Conservation (phyloP, 1,284 basidiomycete genomes). For the Bjerkandera adusta region DNA sequence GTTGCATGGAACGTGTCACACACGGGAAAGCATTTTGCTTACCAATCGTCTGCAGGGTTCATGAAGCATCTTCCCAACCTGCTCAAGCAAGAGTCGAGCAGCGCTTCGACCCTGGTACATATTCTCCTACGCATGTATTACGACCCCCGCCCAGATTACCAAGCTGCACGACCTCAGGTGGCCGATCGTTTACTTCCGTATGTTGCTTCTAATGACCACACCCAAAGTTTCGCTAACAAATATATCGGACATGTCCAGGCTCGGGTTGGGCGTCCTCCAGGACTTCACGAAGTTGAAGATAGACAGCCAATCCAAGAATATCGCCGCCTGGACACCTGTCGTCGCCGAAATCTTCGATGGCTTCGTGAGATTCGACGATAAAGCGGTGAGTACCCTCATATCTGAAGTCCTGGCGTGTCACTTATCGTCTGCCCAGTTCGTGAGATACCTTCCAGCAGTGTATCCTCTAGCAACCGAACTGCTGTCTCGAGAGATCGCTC, state of each 20-base stretch:
- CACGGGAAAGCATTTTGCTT: background rate
- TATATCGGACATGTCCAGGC: slow-evolving; percentile 40
- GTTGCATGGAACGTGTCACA: slow-evolving; percentile 32
- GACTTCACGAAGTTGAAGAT: slow-evolving; percentile 90
- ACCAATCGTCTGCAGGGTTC: slow-evolving; percentile 63
- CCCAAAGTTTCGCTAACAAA: background rate
- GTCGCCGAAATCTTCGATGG: slow-evolving; percentile 92
- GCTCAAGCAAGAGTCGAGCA: slow-evolving; percentile 97
- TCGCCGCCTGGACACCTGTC: slow-evolving; percentile 97
- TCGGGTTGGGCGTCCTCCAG: slow-evolving; percentile 88
- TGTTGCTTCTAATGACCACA: too few relatives aligned
- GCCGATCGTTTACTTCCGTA: slow-evolving; percentile 90
- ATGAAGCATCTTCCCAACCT: slow-evolving; percentile 99
- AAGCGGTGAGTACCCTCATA: slow-evolving; percentile 78
- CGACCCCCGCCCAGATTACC: slow-evolving; percentile 85
- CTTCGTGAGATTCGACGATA: slow-evolving; percentile 86
- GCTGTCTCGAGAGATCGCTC: slow-evolving; percentile 74
- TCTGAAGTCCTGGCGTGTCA: too few relatives aligned
- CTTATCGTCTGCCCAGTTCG: slow-evolving; percentile 54
- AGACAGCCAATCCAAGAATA: slow-evolving; percentile 95
- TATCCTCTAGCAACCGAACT: slow-evolving; percentile 87
- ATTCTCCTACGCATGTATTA: slow-evolving; percentile 93
- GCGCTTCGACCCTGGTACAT: slow-evolving; percentile 93
- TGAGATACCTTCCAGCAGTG: slow-evolving; percentile 78
- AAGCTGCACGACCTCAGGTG: slow-evolving; percentile 79